These are phyloP conservation scores for Cylindrodendrum hubeiense DNA, from an alignment of 2,329 filamentous ascomycete genomes.

Conservation along the genomic window DNA sequence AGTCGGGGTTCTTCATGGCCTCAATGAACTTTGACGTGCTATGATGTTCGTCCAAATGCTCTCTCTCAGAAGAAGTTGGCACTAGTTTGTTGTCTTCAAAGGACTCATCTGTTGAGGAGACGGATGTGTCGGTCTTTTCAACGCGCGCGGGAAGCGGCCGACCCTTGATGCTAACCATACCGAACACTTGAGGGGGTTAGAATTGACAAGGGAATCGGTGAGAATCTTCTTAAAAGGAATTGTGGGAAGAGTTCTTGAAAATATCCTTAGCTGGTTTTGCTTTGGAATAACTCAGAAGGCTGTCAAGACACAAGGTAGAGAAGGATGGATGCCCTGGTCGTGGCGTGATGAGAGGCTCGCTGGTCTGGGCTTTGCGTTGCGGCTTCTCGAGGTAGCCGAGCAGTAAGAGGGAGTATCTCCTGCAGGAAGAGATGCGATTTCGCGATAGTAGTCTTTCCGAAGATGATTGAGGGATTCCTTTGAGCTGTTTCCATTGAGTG, in stretches of 20 bases:
- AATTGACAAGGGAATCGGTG: background rate
- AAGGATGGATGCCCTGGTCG: background rate
- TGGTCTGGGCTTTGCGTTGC: background rate
- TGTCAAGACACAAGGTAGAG: background rate
- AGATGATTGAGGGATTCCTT: background rate
- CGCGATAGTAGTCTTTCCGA: background rate
- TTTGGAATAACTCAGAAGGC: background rate
- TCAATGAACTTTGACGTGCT: conserved; percentile 42
- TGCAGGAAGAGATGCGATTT: background rate
- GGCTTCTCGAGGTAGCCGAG: background rate
- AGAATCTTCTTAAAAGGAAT: background rate
- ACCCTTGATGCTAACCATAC: conserved; percentile 27
- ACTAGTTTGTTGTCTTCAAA: conserved; percentile 26
- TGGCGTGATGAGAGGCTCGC: background rate
- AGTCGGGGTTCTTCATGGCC: conserved; percentile 52
- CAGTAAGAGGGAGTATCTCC: background rate
- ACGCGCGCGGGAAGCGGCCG: conserved; percentile 19
- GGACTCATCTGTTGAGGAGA: conserved; percentile 21
- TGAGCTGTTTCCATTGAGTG: background rate
- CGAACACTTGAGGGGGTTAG: background rate
- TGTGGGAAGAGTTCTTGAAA: background rate
- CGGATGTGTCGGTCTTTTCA: conserved; percentile 15
- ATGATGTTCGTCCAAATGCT: conserved; percentile 35
- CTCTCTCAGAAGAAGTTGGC: conserved; percentile 14
- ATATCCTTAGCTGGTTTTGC: background rate